Percentiles rank a stretch among this genome's conserved stretches.
phyloP scores from a whole-genome alignment of 148 eudicot genomes.

The Diospyros lotus region DNA sequence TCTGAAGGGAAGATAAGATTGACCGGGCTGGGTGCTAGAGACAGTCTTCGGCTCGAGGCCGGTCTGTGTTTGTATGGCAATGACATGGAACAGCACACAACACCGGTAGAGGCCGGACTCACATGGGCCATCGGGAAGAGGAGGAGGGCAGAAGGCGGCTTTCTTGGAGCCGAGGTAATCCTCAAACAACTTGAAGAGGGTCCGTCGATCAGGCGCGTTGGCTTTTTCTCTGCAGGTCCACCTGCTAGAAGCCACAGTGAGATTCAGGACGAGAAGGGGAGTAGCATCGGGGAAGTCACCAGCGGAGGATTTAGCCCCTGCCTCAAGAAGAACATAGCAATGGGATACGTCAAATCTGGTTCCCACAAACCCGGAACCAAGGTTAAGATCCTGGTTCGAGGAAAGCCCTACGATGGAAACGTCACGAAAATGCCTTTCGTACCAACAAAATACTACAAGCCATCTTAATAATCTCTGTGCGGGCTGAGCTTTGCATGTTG shows the following conservation, averaged over 20 bases:
- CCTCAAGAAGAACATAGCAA: slow-evolving; percentile 94
- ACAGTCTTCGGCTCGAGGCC: slow-evolving; percentile 95
- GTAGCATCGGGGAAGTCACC: slow-evolving; percentile 79
- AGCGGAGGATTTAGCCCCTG: slow-evolving; percentile 99
- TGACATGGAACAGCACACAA: slow-evolving; percentile 88
- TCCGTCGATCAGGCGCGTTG: slow-evolving; percentile 73
- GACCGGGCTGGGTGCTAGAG: slow-evolving; percentile 94
- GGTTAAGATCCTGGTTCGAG: slow-evolving; percentile 64
- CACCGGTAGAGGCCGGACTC: slow-evolving; percentile 93
- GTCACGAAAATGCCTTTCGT: slow-evolving; percentile 97
- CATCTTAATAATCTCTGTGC: slow-evolving; percentile 28
- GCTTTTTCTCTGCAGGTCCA: slow-evolving; percentile 76
- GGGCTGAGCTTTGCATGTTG: slow-evolving; percentile 2
- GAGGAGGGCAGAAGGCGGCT: slow-evolving; percentile 87
- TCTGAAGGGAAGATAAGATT: slow-evolving; percentile 92
- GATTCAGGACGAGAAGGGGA: slow-evolving; percentile 76
- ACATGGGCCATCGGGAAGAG: slow-evolving; percentile 99
- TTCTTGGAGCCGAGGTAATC: slow-evolving; percentile 88
- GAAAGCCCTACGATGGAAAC: slow-evolving; percentile 74
- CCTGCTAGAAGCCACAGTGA: slow-evolving; percentile 95
- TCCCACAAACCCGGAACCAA: slow-evolving; percentile 81
- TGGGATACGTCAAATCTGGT: slow-evolving; percentile 95
- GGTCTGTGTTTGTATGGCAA: slow-evolving; percentile 91
- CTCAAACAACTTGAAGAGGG: slow-evolving; percentile 85
- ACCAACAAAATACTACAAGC: slow-evolving; percentile 91